A percentile compares a stretch with the other conserved stretches of the same genome.
These are phyloP conservation scores for Backusella liffmaniae DNA, from an alignment of 192 early-diverging fungal species.

Conservation along the genomic window DNA sequence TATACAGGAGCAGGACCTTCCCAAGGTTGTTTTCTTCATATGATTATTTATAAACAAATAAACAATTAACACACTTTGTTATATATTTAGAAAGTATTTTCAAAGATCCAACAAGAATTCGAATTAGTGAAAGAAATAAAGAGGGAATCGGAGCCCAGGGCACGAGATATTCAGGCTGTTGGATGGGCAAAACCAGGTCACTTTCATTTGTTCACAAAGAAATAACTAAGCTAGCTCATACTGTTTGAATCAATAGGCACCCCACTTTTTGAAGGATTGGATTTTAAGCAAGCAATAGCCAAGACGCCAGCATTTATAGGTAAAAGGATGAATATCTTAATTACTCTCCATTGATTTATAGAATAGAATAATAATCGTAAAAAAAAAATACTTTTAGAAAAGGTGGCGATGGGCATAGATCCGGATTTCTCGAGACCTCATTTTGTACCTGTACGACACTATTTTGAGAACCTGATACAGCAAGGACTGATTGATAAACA, in stretches of 20 bases:
- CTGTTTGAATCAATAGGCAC: constrained; percentile 8
- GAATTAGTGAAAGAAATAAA: constrained; percentile 34
- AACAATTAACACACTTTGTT: background rate
- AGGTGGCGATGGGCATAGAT: constrained; percentile 40
- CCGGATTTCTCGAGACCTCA: constrained; percentile 40
- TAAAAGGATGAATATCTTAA: constrained; percentile 1
- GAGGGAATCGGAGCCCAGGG: constrained; percentile 37
- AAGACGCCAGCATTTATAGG: constrained; percentile 53
- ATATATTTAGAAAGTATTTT: constrained; percentile 39
- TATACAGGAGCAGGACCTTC: constrained; percentile 41
- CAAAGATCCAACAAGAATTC: constrained; percentile 42
- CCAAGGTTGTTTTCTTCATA: constrained; percentile 34
- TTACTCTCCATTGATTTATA: background rate
- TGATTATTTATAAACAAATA: constrained; percentile 2
- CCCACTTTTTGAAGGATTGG: constrained; percentile 39
- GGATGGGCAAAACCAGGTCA: constrained; percentile 53
- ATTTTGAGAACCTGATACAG: constrained; percentile 50
- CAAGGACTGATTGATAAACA: constrained; percentile 39
- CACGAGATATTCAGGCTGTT: constrained; percentile 41
- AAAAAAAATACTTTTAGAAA: constrained; percentile 33
- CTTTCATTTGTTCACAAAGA: background rate
- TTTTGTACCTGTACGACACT: constrained; percentile 48
- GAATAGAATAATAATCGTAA: background rate
- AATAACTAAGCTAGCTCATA: background rate
- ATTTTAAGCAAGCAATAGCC: constrained; percentile 55